These are phyloP conservation scores for Closterium sp. DNA, from an alignment of 139 green algal species.

Conservation along the genomic window DNA sequence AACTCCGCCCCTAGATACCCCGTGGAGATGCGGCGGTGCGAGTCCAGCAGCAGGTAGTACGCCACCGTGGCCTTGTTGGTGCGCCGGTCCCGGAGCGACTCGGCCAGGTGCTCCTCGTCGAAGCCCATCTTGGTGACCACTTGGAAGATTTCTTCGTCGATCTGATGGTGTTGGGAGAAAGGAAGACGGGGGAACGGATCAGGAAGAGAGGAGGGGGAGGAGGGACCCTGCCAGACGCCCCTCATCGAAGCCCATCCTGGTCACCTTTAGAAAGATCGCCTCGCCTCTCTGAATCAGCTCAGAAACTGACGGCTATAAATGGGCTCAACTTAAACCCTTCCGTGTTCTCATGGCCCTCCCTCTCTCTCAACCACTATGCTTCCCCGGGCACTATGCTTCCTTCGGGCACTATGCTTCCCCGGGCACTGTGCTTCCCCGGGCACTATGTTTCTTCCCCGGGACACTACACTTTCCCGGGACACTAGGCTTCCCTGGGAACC, in stretches of 20 bases:
- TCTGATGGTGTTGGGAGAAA: background rate
- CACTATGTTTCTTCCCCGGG: too few species aligned
- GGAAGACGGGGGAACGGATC: background rate
- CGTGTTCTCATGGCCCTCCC: too few species aligned
- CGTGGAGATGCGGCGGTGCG: slow-evolving; percentile 42
- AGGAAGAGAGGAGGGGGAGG: background rate
- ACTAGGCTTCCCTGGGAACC: too few species aligned
- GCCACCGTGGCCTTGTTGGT: slow-evolving; percentile 95
- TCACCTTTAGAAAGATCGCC: background rate
- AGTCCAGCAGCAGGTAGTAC: slow-evolving; percentile 88
- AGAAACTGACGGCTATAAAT: too few species aligned
- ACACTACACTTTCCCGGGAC: too few species aligned
- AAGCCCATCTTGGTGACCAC: slow-evolving; percentile 85
- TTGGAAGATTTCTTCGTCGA: slow-evolving; percentile 70
- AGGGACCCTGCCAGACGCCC: too few species aligned
- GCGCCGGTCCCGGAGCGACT: slow-evolving; percentile 64
- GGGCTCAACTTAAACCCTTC: too few species aligned
- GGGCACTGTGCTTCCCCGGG: too few species aligned
- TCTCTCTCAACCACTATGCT: too few species aligned
- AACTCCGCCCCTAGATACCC: slow-evolving; percentile 48
- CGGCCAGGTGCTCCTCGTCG: slow-evolving; percentile 66
- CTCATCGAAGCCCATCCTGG: too few species aligned
- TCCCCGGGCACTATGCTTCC: too few species aligned
- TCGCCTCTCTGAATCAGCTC: background rate
- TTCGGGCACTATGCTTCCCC: too few species aligned